Conservation (phyloP, 768 basidiomycete genomes). For the Gloeopeniophorella convolvens region DNA sequence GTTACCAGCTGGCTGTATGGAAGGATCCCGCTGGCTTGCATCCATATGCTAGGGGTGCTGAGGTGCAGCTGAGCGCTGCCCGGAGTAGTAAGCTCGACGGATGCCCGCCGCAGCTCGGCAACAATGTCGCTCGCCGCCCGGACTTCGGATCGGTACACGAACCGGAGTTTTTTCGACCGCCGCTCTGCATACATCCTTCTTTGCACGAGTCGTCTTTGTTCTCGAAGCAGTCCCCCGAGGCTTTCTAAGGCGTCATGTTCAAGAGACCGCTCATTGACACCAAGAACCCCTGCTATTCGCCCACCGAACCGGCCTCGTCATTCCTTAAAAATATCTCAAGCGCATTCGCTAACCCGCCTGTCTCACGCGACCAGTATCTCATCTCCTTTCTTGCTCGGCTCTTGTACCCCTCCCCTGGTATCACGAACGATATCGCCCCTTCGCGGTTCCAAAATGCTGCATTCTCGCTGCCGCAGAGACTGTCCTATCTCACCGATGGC, state of each 20-base stretch:
- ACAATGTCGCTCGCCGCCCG: no score
- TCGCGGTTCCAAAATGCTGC: background rate
- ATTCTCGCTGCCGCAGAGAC: background rate
- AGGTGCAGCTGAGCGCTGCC: no score
- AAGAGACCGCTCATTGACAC: constrained; percentile 1
- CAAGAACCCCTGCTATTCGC: constrained; percentile 12
- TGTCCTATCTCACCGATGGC: background rate
- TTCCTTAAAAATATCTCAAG: constrained; percentile 6
- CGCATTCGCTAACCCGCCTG: constrained; percentile 5
- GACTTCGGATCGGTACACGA: background rate
- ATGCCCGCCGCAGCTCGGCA: no score
- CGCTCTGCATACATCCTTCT: no score
- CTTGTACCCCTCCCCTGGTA: constrained; percentile 6
- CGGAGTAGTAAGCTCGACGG: no score
- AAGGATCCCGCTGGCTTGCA: no score
- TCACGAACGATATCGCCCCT: background rate
- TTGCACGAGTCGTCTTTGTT: no score
- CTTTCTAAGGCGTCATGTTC: background rate
- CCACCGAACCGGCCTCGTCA: constrained; percentile 2
- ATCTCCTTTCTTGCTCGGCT: constrained; percentile 15
- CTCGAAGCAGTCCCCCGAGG: no score
- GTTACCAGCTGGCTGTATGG: no score
- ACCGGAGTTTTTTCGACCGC: background rate
- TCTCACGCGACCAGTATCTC: constrained; percentile 15
- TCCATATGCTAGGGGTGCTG: no score